Evolutionary conservation across 2,329 filamentous ascomycete genomes (phyloP), one percentile per base, ranked within the genome.

Genomic region (Fusarium cicatricum): DNA sequence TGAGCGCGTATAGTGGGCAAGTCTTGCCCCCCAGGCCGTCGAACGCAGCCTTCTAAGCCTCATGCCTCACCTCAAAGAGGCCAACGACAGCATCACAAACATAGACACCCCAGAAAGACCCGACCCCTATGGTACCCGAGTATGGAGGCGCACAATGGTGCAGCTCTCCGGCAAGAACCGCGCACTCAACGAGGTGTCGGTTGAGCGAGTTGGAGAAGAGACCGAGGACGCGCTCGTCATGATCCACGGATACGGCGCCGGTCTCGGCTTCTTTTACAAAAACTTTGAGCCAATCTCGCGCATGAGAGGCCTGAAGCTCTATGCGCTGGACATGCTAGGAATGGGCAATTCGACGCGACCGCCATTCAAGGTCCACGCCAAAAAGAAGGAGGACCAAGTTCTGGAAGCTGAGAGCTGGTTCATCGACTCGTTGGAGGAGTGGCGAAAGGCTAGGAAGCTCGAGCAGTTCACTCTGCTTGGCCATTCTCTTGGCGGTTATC

Each of bases 221-320:
- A 85, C 86, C 0, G 89, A 96, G 40, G 89, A 98, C 70, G 95
- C 91, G 37, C 81, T 99, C 14, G 94, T 99, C 38, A 96, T 99
- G 86, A 80, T 99, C 5, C 95, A 99, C 72, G 95, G 95, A 58
- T 99, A 99, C 74, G 95, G 95, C 40, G 95, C 95, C 2, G 95
- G 95, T 1, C 82, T 99, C 1, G 95, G 94, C 17, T 98, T 99
- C 77, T 99, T 96, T 81, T 99, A 97, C 82, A 94, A 95, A 77
- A 99, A 99, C 73, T 97, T 96, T 57, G 95, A 99, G 74, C 87
- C 89, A 6, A 78, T 99, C 29, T 93, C 89, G 39, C 87, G 93
- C 15, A 78, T 87, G 1, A 80, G 83, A 23, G 92, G 93, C 23
- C 96, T 95, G 87, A 93, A 91, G 69, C 78, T 99, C 15, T 98